A percentile compares a stretch with the other conserved stretches of the same genome.
Evolutionary conservation across 371 early-diverging fungal species (phyloP).

Genomic region (Rhizopus sp.): DNA sequence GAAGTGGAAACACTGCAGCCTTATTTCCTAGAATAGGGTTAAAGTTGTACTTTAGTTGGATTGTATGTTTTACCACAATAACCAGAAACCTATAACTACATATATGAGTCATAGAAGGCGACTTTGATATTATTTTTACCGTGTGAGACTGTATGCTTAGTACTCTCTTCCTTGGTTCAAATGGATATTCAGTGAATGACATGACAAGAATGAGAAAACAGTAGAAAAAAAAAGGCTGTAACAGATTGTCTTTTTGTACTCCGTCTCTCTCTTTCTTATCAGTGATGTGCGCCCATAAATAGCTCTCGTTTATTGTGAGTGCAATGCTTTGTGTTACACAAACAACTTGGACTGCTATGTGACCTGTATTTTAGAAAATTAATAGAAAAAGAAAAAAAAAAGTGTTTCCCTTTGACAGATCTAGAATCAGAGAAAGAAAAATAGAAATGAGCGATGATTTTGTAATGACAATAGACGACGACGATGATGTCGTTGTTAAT

Average conservation of each 20-base stretch:
- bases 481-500: conserved; percentile 60
- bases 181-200: background rate
- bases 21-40: conserved; percentile 63
- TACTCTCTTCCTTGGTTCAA: conserved; percentile 53
- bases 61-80: conserved; percentile 63
- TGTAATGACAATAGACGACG: conserved; percentile 82
- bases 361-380: conserved; percentile 1
- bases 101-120: background rate
- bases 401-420: background rate
- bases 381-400: conserved; percentile 4
- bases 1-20: conserved; percentile 90
- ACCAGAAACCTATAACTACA: conserved; percentile 58
- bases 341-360: background rate
- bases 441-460: conserved; percentile 56
- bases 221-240: conserved; percentile 9
- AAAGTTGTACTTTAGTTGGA: conserved; percentile 5
- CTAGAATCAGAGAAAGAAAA: background rate
- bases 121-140: conserved; percentile 38
- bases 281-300: no score
- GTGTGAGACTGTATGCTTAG: conserved; percentile 92
- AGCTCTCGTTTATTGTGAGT: background rate
- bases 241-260: background rate
- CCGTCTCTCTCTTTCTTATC: no score
- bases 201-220: background rate
- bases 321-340: background rate